A percentile compares a stretch with the other conserved stretches of the same genome.
phyloP scores from a whole-genome alignment of 768 basidiomycete species.

The Leccinellum luteum region DNA sequence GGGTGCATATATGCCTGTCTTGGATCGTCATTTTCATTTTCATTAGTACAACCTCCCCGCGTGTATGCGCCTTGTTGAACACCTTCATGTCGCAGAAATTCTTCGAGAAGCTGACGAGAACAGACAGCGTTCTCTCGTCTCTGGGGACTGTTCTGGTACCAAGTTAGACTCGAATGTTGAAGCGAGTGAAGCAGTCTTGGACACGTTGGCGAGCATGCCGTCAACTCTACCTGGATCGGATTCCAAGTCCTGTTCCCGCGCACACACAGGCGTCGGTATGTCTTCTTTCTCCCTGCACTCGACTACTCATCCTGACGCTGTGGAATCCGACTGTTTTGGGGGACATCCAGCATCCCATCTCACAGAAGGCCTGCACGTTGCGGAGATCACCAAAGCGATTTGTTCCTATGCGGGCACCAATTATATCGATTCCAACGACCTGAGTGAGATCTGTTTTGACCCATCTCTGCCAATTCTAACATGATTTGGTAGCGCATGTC shows the following conservation, averaged over 20 bases:
- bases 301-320: not conserved
- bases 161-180: not conserved
- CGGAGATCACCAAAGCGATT: conserved; percentile 23
- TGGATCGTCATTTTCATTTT: not conserved
- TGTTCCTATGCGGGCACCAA: conserved; percentile 13
- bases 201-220: not conserved
- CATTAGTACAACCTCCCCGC: conserved; percentile 70
- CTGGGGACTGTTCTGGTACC: not conserved
- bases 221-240: not conserved
- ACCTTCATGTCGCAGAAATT: conserved; percentile 67
- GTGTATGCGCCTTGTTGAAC: conserved; percentile 71
- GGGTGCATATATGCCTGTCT: conserved; percentile 14
- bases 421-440: conserved; percentile 18
- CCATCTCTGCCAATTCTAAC: not conserved
- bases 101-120: conserved; percentile 59
- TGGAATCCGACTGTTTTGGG: not conserved
- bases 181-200: too few relatives aligned
- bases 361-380: conserved; percentile 20
- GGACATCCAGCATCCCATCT: not conserved
- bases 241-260: not conserved
- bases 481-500: conserved; percentile 51
- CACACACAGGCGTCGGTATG: conserved; percentile 6
- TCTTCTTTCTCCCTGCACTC: not conserved
- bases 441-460: conserved; percentile 11
- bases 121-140: conserved; percentile 44